Evolutionary conservation across 164 flowering plant genomes (phyloP), one percentile per base, ranked within the genome.

Genomic region (Pachysandra terminalis): DNA sequence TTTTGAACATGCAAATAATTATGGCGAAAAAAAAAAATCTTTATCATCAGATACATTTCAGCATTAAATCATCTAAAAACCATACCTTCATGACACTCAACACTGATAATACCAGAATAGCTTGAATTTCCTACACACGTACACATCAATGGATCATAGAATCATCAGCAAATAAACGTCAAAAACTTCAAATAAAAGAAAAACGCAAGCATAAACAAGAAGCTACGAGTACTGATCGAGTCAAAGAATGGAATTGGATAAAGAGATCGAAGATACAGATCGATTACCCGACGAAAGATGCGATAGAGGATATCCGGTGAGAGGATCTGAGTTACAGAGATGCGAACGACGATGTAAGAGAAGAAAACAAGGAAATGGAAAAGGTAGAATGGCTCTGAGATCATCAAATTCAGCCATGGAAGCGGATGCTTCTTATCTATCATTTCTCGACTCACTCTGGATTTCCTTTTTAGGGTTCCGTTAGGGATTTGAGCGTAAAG

Each of bases 91-190:
- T 65, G 19, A 74, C 78, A 51, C 81, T 35, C 56, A 88, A 65
- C 64, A 86, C 66, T 0, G 56, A 58, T 68, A 86, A 80, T 19
- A 90, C 86, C 66, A 91, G 73, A 72, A 85, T 15, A 41, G 87
- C 91, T 80, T 94, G 97, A 81, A 87, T 77, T 74, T 91, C 98
- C 97, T 93, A 60, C 54, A 77, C 26, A 76, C 58, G 23, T 25
- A 9, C 16, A 59, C 5, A 69, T 25, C 19, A 45, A 58, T 19
- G 52, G 54, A 58, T 56, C 58, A 56, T 3, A 52, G 53, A 71
- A 66, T 3, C 3, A 26, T 17, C 12, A 28, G 14, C 25, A 59
- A 61, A 52, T 19, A 37, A 28, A 27, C 13, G 1, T 24, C 4
- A 45, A 21, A 15, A n/a, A 56, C 21, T 3, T 7, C 0, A 49